Conservation (phyloP, 75 land plant genomes). For the Pinus taeda region DNA sequence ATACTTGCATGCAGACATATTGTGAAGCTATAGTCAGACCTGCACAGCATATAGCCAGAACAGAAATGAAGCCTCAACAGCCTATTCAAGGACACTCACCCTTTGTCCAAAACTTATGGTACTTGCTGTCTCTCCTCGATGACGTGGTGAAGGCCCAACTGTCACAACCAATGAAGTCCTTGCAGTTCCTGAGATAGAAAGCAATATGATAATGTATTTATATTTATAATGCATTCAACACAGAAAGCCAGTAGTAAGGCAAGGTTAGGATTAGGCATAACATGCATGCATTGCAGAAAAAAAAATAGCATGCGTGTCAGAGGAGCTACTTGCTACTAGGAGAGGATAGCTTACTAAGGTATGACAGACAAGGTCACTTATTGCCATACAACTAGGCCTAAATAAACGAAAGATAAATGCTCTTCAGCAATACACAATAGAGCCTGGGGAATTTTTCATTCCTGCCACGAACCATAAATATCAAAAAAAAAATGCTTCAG, state of each 20-base stretch:
- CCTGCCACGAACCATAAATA: too few relatives aligned
- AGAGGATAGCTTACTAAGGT: too few relatives aligned
- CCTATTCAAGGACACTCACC: slow-evolving; percentile 30
- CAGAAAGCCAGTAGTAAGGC: neutral
- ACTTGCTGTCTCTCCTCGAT: slow-evolving; percentile 73
- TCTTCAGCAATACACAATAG: too few relatives aligned
- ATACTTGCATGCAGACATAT: neutral
- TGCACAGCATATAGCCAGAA: neutral
- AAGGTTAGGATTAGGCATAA: neutral
- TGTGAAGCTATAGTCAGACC: neutral
- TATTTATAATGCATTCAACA: too few relatives aligned
- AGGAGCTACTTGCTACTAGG: too few relatives aligned
- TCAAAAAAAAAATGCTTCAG: neutral
- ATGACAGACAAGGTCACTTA: too few relatives aligned
- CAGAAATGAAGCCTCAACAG: neutral
- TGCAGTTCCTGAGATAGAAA: slow-evolving; percentile 51
- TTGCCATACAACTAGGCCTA: too few relatives aligned
- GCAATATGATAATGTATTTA: too few relatives aligned
- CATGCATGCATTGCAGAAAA: neutral
- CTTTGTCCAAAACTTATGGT: slow-evolving; percentile 87
- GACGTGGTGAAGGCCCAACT: slow-evolving; percentile 65
- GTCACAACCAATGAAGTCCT: slow-evolving; percentile 76
- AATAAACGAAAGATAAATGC: too few relatives aligned
- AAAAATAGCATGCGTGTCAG: too few relatives aligned
- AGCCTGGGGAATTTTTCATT: too few relatives aligned